Conservation (phyloP, 2,329 filamentous ascomycete species). For the Seiridium unicorne region DNA sequence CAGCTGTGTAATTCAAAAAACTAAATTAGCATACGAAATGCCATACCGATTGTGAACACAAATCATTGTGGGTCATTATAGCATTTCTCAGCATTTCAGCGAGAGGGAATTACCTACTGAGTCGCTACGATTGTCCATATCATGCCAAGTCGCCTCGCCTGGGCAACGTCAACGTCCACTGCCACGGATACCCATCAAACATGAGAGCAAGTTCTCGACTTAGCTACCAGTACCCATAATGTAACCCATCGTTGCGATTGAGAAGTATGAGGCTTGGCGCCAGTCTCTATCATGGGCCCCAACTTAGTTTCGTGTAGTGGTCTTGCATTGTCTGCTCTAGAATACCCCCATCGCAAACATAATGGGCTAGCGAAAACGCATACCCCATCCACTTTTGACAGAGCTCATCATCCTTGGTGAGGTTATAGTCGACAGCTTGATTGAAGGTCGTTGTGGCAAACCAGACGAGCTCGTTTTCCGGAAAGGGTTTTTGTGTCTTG, state of each 20-base stretch:
- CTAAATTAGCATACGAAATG: too few species aligned
- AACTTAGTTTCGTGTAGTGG: conserved; percentile 40
- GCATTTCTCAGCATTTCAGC: too few species aligned
- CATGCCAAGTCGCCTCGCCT: too few species aligned
- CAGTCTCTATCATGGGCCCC: conserved; percentile 11
- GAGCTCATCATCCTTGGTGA: conserved; percentile 48
- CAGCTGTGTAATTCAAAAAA: too few species aligned
- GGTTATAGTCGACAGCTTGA: conserved; percentile 65
- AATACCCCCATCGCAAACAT: conserved; percentile 51
- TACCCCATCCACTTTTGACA: conserved; percentile 62
- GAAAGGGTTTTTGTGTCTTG: conserved; percentile 51
- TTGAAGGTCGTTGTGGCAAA: conserved; percentile 70
- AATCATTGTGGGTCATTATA: too few species aligned
- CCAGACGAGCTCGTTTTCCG: conserved; percentile 71
- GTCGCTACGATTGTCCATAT: too few species aligned
- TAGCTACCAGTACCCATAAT: background rate
- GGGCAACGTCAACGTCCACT: too few species aligned
- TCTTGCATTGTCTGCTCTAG: conserved; percentile 43
- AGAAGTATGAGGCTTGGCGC: background rate
- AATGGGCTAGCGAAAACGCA: conserved; percentile 60
- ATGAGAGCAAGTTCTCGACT: too few species aligned
- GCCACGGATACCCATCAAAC: too few species aligned
- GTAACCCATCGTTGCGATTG: background rate
- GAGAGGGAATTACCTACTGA: too few species aligned
- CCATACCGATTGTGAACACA: too few species aligned